Conservation (phyloP, 495 filamentous ascomycete species). For the Parathielavia appendiculata region DNA sequence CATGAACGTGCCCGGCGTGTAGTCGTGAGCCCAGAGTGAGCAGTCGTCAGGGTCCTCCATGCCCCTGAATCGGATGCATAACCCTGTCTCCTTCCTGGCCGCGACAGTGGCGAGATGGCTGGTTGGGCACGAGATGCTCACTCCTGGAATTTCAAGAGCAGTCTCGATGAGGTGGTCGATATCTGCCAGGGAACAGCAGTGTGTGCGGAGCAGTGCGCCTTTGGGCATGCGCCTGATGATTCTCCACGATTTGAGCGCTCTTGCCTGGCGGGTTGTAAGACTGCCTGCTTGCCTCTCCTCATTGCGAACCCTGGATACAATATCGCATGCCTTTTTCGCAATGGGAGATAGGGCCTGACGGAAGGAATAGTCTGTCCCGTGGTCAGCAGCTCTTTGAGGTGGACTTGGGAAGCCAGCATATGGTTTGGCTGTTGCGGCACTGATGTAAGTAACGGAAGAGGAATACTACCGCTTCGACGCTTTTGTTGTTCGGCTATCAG, state of each 20-base stretch:
- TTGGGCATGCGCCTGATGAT: slow-evolving; percentile 87
- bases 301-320: slow-evolving; percentile 70
- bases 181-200: slow-evolving; percentile 87
- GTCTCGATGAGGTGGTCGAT: slow-evolving; percentile 68
- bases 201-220: slow-evolving; percentile 80
- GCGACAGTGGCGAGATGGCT: slow-evolving; percentile 44
- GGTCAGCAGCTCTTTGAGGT: too few relatives aligned
- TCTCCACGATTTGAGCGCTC: slow-evolving; percentile 75
- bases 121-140: slow-evolving; percentile 57
- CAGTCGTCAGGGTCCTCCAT: slow-evolving; percentile 1
- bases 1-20: slow-evolving; percentile 52
- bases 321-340: slow-evolving; percentile 66
- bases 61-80: slow-evolving; percentile 53
- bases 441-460: neutral
- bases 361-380: slow-evolving; percentile 52
- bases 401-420: neutral
- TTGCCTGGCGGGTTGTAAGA: slow-evolving; percentile 75
- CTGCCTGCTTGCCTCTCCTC: slow-evolving; percentile 57
- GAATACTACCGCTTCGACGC: slow-evolving; percentile 64
- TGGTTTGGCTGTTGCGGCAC: too few relatives aligned
- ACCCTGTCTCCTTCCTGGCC: slow-evolving; percentile 42
- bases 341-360: slow-evolving; percentile 22
- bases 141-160: slow-evolving; percentile 66
- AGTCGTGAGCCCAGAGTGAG: slow-evolving; percentile 34
- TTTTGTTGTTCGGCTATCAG: slow-evolving; percentile 75